These are phyloP conservation scores for Lachnellula cervina DNA, from an alignment of 2,329 filamentous ascomycete species.

Conservation along the genomic window DNA sequence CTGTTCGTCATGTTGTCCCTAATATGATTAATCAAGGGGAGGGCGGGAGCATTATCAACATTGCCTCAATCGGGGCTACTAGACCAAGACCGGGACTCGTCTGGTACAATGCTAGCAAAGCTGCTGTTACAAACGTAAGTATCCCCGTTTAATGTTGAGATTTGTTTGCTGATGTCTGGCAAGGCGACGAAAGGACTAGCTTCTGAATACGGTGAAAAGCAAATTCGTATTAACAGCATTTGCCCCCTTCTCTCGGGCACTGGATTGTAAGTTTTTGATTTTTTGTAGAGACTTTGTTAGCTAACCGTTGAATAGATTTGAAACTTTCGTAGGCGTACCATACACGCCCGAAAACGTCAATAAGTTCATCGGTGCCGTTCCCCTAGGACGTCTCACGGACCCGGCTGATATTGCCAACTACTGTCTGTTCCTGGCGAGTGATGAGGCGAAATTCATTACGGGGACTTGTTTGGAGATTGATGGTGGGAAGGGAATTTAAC, in stretches of 20 bases:
- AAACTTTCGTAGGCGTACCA: constrained; percentile 53
- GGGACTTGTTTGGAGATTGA: constrained; percentile 66
- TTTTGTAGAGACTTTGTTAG: constrained; percentile 20
- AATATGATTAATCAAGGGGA: constrained; percentile 54
- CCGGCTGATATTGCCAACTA: constrained; percentile 66
- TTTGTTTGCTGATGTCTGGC: not conserved
- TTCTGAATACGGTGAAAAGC: constrained; percentile 65
- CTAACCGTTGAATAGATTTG: constrained; percentile 26
- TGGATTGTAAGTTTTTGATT: constrained; percentile 39
- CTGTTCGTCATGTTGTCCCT: constrained; percentile 53
- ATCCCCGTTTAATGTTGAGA: constrained; percentile 11
- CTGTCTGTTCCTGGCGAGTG: constrained; percentile 63
- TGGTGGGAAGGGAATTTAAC: constrained; percentile 41
- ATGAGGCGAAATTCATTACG: constrained; percentile 68
- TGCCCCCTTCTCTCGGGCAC: constrained; percentile 65
- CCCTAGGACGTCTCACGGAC: constrained; percentile 50
- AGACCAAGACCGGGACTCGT: constrained; percentile 58
- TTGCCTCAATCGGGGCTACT: constrained; percentile 59
- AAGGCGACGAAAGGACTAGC: constrained; percentile 62
- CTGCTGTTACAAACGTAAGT: constrained; percentile 54
- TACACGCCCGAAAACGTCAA: constrained; percentile 58
- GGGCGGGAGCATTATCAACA: constrained; percentile 58
- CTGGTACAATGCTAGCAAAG: constrained; percentile 69
- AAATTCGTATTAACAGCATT: constrained; percentile 69
- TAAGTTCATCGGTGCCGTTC: constrained; percentile 49